Conservation (phyloP, 306 rosid species). For the Purshia tridentata region DNA sequence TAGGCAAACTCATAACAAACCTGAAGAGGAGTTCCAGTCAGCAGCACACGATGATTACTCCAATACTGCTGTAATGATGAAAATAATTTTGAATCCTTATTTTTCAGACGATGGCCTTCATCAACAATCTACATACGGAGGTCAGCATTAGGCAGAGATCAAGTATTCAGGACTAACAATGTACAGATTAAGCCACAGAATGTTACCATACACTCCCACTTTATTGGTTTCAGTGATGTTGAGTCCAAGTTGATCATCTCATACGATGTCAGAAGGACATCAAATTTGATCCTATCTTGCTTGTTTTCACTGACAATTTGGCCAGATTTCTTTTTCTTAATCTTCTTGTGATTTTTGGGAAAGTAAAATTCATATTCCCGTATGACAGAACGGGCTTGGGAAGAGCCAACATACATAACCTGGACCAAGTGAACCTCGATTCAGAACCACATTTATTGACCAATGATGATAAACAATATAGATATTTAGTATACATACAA, state of each 20-base stretch:
- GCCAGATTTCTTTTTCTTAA: constrained; percentile 86
- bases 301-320: constrained; percentile 67
- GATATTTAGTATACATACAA: constrained; percentile 54
- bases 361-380: constrained; percentile 90
- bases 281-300: constrained; percentile 96
- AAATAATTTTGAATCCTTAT: constrained; percentile 95
- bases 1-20: constrained; percentile 44
- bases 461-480: constrained; percentile 22
- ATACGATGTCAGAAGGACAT: constrained; percentile 93
- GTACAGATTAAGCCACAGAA: constrained; percentile 18
- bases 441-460: constrained; percentile 33
- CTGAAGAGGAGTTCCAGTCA: constrained; percentile 99
- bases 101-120: constrained; percentile 98
- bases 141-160: constrained; percentile 31
- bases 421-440: constrained; percentile 40
- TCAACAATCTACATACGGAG: constrained; percentile 70
- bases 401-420: constrained; percentile 94
- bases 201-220: constrained; percentile 92
- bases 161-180: constrained; percentile 16
- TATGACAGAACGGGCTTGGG: constrained; percentile 84
- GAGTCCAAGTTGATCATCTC: constrained; percentile 95
- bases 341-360: constrained; percentile 82
- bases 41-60: constrained; percentile 77
- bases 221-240: constrained; percentile 71
- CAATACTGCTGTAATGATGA: constrained; percentile 85